A percentile compares a stretch with the other conserved stretches of the same genome.
Conservation (phyloP, 2,329 filamentous ascomycete genomes). For the Rhynchosporium secalis region DNA sequence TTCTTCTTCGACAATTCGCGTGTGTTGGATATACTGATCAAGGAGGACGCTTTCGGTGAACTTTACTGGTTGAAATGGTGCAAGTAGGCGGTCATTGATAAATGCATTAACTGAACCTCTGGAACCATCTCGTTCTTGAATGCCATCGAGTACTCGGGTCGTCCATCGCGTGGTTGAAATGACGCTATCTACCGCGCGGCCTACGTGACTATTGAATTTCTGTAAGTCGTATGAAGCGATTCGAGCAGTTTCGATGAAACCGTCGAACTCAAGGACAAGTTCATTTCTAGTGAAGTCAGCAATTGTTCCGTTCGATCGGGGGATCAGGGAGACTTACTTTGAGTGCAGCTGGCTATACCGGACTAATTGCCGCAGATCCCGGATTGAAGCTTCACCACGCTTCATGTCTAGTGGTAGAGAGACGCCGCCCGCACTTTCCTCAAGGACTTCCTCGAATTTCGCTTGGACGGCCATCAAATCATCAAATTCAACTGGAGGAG, state of each 20-base stretch:
- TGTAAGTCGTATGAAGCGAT: constrained; percentile 66
- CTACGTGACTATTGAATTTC: constrained; percentile 75
- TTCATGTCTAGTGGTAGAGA: constrained; percentile 78
- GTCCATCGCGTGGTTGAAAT: constrained; percentile 78
- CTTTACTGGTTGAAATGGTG: constrained; percentile 62
- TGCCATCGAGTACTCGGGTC: constrained; percentile 47
- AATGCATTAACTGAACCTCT: constrained; percentile 43
- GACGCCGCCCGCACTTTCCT: constrained; percentile 64
- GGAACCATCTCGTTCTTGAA: constrained; percentile 34
- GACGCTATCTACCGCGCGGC: constrained; percentile 70
- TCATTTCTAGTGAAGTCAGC: constrained; percentile 52
- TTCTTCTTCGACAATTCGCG: constrained; percentile 66
- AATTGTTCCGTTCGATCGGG: not conserved
- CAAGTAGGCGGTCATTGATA: constrained; percentile 48
- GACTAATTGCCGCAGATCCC: constrained; percentile 72
- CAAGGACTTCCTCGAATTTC: constrained; percentile 74
- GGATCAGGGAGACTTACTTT: constrained; percentile 35
- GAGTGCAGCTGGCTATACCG: constrained; percentile 67
- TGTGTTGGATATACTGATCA: constrained; percentile 75
- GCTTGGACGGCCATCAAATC: constrained; percentile 72
- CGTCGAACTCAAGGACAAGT: constrained; percentile 72
- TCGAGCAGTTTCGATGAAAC: constrained; percentile 70
- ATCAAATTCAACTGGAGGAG: constrained; percentile 60
- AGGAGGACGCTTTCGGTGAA: constrained; percentile 64
- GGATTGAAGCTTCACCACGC: constrained; percentile 69